Evolutionary conservation across 176 grass and related monocot genomes (phyloP).

Genomic region (Musa itinerans): DNA sequence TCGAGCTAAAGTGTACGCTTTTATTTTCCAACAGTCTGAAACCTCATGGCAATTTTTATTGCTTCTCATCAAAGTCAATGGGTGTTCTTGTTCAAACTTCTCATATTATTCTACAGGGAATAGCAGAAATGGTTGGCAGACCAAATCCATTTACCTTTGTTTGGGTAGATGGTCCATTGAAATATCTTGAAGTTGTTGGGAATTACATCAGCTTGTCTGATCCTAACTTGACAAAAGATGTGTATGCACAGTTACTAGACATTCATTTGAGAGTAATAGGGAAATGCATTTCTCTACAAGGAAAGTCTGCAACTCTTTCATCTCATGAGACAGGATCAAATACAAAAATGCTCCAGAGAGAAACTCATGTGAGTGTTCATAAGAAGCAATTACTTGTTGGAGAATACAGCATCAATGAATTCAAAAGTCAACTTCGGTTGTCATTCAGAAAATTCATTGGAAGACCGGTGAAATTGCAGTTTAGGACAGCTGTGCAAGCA

Average conservation of each 20-base stretch:
- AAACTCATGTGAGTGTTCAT: constrained; percentile 28
- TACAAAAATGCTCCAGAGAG: constrained; percentile 52
- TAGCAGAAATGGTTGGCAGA: constrained; percentile 50
- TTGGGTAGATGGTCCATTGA: constrained; percentile 79
- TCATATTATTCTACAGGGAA: constrained; percentile 52
- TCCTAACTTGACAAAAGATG: constrained; percentile 51
- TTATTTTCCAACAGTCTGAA: constrained; percentile 27
- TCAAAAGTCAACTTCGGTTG: constrained; percentile 66
- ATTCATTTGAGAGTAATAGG: constrained; percentile 66
- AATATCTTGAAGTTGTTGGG: constrained; percentile 67
- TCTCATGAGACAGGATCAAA: constrained; percentile 76
- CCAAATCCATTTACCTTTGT: constrained; percentile 52
- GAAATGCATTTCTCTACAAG: constrained; percentile 84
- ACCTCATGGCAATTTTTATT: constrained; percentile 21
- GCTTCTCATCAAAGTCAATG: constrained; percentile 28
- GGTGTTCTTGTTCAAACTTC: constrained; percentile 42
- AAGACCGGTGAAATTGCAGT: constrained; percentile 41
- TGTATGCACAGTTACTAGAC: constrained; percentile 49
- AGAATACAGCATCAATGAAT: constrained; percentile 42
- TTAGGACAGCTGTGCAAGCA: constrained; percentile 44
- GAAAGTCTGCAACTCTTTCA: constrained; percentile 64
- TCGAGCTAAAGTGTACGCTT: constrained; percentile 48
- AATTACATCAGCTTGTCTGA: constrained; percentile 40
- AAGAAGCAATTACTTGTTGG: constrained; percentile 24
- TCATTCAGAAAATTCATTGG: constrained; percentile 67